These are phyloP conservation scores for Mycena sp. DNA, from an alignment of 1,284 basidiomycete species.

Conservation along the genomic window DNA sequence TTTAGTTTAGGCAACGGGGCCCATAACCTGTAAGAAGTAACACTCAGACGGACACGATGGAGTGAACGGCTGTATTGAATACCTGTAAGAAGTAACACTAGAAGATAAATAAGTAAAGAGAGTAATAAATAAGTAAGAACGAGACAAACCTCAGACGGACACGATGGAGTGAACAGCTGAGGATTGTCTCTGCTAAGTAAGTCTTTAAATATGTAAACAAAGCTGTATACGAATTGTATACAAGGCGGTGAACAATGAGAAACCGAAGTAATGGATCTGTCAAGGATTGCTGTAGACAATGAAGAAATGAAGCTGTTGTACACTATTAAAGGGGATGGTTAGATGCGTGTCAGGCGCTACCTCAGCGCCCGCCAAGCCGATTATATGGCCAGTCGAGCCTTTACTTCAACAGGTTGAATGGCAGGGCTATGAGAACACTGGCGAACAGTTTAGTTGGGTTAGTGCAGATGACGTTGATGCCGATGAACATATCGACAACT, in stretches of 20 bases:
- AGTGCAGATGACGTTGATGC: too few species aligned
- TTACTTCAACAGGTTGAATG: constrained; percentile 13
- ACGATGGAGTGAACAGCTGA: constrained; percentile 3
- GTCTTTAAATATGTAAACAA: background rate
- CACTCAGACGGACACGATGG: constrained; percentile 4
- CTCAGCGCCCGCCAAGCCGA: too few species aligned
- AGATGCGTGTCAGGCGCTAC: too few species aligned
- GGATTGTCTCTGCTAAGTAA: background rate
- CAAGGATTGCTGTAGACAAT: too few species aligned
- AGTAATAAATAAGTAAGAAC: background rate
- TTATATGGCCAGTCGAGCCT: background rate
- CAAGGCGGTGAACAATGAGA: background rate
- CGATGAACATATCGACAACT: too few species aligned
- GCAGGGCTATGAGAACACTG: too few species aligned
- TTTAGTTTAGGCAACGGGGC: constrained; percentile 5
- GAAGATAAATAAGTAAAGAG: background rate
- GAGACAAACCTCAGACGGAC: constrained; percentile 14
- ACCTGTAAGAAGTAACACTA: constrained; percentile 8
- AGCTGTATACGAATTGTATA: background rate
- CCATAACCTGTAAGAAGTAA: constrained; percentile 14
- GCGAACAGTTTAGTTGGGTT: too few species aligned
- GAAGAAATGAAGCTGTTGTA: background rate
- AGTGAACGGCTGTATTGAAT: constrained; percentile 1
- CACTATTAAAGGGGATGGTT: too few species aligned
- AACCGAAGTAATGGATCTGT: too few species aligned